Conservation (phyloP, 1,139 yeast genomes). For the Wickerhamomyces sp. region DNA sequence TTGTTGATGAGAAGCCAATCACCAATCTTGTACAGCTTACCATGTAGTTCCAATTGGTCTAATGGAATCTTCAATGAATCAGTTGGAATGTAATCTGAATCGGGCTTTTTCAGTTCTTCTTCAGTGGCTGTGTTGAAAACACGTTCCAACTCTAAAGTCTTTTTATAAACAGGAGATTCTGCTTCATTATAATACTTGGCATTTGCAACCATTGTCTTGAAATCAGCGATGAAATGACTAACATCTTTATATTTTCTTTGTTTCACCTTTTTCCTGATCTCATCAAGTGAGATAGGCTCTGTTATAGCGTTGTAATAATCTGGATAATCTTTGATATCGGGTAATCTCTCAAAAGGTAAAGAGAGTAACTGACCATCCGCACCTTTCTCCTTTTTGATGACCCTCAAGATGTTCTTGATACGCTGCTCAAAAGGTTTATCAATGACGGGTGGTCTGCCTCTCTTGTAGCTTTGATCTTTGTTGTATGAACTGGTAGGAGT, state of each 20-base stretch:
- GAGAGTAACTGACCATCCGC: conserved; percentile 45
- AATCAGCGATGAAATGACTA: conserved; percentile 71
- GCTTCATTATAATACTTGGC: conserved; percentile 65
- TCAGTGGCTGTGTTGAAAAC: conserved; percentile 57
- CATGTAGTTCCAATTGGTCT: conserved; percentile 67
- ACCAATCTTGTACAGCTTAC: conserved; percentile 76
- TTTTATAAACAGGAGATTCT: conserved; percentile 50
- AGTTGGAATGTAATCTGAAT: conserved; percentile 67
- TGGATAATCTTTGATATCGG: conserved; percentile 62
- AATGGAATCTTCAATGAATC: conserved; percentile 74
- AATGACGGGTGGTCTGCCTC: conserved; percentile 95
- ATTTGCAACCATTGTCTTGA: conserved; percentile 69
- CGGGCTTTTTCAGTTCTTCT: conserved; percentile 75
- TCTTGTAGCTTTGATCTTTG: conserved; percentile 47
- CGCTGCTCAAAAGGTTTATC: conserved; percentile 93
- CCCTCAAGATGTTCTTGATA: conserved; percentile 79
- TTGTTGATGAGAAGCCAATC: conserved; percentile 91
- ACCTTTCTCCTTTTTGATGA: conserved; percentile 67
- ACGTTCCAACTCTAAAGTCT: conserved; percentile 56
- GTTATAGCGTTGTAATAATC: conserved; percentile 61
- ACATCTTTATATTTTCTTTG: conserved; percentile 77
- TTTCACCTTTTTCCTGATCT: conserved; percentile 78
- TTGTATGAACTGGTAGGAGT: conserved; percentile 4
- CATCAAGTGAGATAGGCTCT: conserved; percentile 77
- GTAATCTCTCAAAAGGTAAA: conserved; percentile 73